Evolutionary conservation across 352 stramenopile species (phyloP).

Genomic region (Thalassiosira mediterranea): DNA sequence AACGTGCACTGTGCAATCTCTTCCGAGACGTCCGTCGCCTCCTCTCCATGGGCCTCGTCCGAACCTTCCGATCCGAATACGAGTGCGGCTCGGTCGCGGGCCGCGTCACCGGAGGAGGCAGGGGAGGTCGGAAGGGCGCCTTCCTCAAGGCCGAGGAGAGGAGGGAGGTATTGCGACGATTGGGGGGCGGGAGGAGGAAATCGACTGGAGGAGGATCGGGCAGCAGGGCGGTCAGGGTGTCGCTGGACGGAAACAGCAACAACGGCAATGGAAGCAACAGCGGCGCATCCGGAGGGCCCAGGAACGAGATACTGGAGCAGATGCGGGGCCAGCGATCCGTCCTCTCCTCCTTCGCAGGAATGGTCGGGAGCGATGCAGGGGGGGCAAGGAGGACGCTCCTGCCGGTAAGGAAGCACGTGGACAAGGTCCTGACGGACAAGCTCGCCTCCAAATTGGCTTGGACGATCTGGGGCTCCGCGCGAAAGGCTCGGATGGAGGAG

Average conservation of each 20-base stretch:
- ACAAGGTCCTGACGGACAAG: conserved; percentile 52
- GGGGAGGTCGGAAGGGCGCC: conserved; percentile 18
- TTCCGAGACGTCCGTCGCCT: conserved; percentile 64
- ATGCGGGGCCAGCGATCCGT: conserved; percentile 78
- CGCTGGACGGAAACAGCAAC: too few relatives aligned
- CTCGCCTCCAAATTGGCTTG: conserved; percentile 45
- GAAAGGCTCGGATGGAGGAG: conserved; percentile 27
- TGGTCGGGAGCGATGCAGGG: too few relatives aligned
- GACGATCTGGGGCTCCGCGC: neutral
- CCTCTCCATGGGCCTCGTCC: conserved; percentile 62
- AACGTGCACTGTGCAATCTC: conserved; percentile 39
- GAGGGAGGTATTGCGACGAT: conserved; percentile 47
- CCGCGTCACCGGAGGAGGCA: conserved; percentile 7
- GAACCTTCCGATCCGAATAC: conserved; percentile 74
- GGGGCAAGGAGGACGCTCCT: conserved; percentile 28
- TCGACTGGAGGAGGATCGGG: neutral
- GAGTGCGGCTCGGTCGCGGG: conserved; percentile 75
- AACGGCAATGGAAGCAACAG: too few relatives aligned
- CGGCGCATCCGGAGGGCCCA: too few relatives aligned
- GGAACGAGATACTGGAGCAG: conserved; percentile 78
- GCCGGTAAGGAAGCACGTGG: conserved; percentile 63
- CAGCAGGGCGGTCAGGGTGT: conserved; percentile 6
- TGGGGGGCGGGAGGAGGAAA: conserved; percentile 58
- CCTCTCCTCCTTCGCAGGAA: conserved; percentile 28
- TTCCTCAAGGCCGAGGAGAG: conserved; percentile 67